These are phyloP conservation scores for Monosporascus sp. DNA, from an alignment of 2,329 filamentous ascomycete species.

Conservation along the genomic window DNA sequence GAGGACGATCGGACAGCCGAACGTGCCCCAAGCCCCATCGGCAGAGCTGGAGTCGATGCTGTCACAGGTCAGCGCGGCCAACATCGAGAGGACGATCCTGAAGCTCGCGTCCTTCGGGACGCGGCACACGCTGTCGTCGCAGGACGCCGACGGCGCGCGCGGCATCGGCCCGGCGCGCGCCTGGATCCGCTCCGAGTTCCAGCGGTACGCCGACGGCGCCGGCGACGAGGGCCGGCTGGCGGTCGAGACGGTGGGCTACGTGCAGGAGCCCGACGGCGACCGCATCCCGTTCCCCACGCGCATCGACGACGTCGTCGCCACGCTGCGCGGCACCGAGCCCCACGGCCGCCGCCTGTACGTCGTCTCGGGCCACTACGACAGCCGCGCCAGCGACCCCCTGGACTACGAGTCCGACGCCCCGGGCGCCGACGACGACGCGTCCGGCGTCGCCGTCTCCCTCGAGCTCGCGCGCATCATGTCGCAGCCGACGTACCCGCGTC, in stretches of 20 bases:
- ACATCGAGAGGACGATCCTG: slow-evolving; percentile 44
- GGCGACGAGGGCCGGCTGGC: slow-evolving; percentile 46
- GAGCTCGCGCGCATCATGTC: slow-evolving; percentile 51
- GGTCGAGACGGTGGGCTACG: slow-evolving; percentile 45
- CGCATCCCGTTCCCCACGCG: slow-evolving; percentile 45
- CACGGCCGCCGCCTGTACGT: slow-evolving; percentile 44
- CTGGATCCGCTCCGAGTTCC: slow-evolving; percentile 49
- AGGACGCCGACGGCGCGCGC: slow-evolving; percentile 39
- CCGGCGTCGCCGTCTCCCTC: slow-evolving; percentile 48
- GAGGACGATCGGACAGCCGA: slow-evolving; percentile 18
- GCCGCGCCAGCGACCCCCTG: slow-evolving; percentile 42
- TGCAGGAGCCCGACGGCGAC: slow-evolving; percentile 37
- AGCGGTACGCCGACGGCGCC: slow-evolving; percentile 35
- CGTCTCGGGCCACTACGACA: slow-evolving; percentile 52
- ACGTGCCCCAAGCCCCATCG: slow-evolving; percentile 23
- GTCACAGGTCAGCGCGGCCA: slow-evolving; percentile 29
- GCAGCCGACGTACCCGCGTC: slow-evolving; percentile 31
- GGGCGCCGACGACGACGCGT: slow-evolving; percentile 54
- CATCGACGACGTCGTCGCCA: slow-evolving; percentile 49
- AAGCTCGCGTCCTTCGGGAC: slow-evolving; percentile 53
- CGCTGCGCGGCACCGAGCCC: slow-evolving; percentile 42
- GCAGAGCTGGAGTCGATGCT: slow-evolving; percentile 22
- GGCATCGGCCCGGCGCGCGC: slow-evolving; percentile 54
- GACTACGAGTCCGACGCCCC: slow-evolving; percentile 49
- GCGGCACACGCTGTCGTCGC: slow-evolving; percentile 48